Evolutionary conservation across 257 asterid genomes (phyloP).

Genomic region (Solanum sejunctum): DNA sequence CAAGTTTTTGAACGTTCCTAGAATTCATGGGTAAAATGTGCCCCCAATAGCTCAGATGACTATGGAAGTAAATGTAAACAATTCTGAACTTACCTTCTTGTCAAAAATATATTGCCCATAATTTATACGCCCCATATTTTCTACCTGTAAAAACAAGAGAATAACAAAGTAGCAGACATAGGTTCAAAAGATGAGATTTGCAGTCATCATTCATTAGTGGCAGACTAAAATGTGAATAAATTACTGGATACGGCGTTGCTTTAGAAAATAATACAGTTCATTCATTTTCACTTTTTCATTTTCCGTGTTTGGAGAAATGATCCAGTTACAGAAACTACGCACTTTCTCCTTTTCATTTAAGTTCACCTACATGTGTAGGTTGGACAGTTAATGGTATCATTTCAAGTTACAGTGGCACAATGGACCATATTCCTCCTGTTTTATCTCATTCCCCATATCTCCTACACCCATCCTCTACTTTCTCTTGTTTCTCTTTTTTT

Average conservation of each 20-base stretch:
- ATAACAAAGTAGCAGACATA: neutral
- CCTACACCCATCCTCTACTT: neutral
- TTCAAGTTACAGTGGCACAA: neutral
- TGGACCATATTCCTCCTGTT: neutral
- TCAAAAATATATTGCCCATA: slow-evolving; percentile 68
- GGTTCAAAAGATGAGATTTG: neutral
- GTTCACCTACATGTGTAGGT: neutral
- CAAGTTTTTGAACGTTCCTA: neutral
- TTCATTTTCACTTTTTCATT: neutral
- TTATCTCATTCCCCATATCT: neutral
- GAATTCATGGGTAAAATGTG: neutral
- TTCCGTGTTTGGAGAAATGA: neutral
- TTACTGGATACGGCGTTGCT: neutral
- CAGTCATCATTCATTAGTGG: neutral
- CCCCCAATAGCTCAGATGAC: neutral
- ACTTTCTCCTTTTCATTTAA: neutral
- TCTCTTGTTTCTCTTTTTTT: neutral
- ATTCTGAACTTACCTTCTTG: slow-evolving; percentile 50
- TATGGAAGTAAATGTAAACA: neutral
- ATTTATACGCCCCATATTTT: slow-evolving; percentile 95
- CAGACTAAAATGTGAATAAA: neutral
- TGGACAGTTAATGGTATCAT: neutral
- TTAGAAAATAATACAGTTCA: neutral
- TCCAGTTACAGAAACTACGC: neutral
- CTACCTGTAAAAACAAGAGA: slow-evolving; percentile 45